phyloP scores from a whole-genome alignment of 2,329 filamentous ascomycete species.

The Pleoardoris graminearum region DNA sequence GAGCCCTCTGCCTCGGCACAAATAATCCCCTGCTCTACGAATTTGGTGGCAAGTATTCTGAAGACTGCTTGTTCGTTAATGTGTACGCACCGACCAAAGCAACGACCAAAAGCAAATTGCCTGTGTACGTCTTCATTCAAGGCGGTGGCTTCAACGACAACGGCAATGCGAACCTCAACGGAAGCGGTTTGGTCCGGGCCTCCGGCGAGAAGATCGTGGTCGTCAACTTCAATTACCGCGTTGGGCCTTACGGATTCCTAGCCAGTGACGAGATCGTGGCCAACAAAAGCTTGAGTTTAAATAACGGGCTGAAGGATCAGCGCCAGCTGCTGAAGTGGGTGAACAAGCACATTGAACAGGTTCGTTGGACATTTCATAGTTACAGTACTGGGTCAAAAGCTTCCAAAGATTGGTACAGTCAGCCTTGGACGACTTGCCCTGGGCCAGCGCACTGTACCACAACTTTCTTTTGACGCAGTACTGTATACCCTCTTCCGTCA shows the following conservation, averaged over 20 bases:
- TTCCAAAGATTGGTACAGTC: no score
- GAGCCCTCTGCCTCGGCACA: constrained; percentile 40
- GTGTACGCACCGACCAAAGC: constrained; percentile 44
- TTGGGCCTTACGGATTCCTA: constrained; percentile 47
- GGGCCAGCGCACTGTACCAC: no score
- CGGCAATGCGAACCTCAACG: constrained; percentile 44
- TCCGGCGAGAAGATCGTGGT: constrained; percentile 39
- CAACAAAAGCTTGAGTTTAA: constrained; percentile 36
- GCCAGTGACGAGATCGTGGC: constrained; percentile 35
- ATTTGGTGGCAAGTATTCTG: constrained; percentile 34
- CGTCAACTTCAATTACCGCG: constrained; percentile 48
- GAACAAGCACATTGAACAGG: constrained; percentile 36
- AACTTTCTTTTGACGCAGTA: background rate
- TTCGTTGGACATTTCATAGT: no score
- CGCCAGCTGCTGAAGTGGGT: constrained; percentile 44
- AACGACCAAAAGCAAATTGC: constrained; percentile 37
- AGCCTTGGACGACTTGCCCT: no score
- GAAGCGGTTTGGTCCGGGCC: constrained; percentile 36
- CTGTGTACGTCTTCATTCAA: constrained; percentile 48
- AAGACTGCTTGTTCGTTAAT: constrained; percentile 48
- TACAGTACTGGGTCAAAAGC: no score
- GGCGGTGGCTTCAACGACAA: constrained; percentile 46
- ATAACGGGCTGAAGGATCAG: constrained; percentile 46
- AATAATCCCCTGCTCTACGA: constrained; percentile 27
- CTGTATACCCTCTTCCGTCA: background rate